Percentiles rank a stretch among this genome's conserved stretches.
Conservation (phyloP, 2,329 filamentous ascomycete species). For the Thelonectria blattea region DNA sequence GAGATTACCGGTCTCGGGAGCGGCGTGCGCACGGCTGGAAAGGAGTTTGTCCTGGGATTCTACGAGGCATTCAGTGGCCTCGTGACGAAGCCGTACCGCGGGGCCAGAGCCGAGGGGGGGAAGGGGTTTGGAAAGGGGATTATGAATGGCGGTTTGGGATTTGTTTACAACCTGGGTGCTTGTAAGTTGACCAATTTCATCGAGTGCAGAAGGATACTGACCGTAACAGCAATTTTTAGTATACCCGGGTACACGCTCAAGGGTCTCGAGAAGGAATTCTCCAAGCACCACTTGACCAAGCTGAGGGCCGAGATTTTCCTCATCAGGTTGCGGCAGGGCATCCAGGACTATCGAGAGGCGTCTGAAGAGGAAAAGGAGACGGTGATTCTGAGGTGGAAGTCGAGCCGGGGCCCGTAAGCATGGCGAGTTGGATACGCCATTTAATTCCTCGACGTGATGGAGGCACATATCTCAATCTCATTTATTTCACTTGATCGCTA, state of each 20-base stretch:
- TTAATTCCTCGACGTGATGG: background rate
- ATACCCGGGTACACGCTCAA: constrained; percentile 59
- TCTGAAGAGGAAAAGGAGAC: constrained; percentile 16
- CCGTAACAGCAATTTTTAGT: constrained; percentile 45
- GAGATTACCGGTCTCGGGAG: constrained; percentile 71
- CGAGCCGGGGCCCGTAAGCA: background rate
- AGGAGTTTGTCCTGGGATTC: constrained; percentile 67
- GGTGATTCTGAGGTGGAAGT: constrained; percentile 24
- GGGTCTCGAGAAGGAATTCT: constrained; percentile 57
- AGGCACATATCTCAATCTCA: no score
- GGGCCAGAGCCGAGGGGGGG: constrained; percentile 66
- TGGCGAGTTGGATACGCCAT: background rate
- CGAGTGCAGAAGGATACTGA: no score
- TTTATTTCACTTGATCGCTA: no score
- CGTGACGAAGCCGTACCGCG: constrained; percentile 67
- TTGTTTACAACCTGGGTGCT: constrained; percentile 51
- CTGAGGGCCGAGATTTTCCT: constrained; percentile 43
- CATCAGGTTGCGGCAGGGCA: constrained; percentile 41
- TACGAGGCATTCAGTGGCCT: constrained; percentile 74
- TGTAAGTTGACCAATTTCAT: no score
- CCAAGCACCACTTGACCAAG: constrained; percentile 41
- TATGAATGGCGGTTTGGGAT: constrained; percentile 51
- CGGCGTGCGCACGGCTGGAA: constrained; percentile 66
- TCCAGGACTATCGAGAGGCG: constrained; percentile 37
- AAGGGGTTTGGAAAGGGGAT: constrained; percentile 67